Percentiles rank a stretch among this genome's conserved stretches.
Conservation (phyloP, 768 basidiomycete species). For the Tulasnella sp. region DNA sequence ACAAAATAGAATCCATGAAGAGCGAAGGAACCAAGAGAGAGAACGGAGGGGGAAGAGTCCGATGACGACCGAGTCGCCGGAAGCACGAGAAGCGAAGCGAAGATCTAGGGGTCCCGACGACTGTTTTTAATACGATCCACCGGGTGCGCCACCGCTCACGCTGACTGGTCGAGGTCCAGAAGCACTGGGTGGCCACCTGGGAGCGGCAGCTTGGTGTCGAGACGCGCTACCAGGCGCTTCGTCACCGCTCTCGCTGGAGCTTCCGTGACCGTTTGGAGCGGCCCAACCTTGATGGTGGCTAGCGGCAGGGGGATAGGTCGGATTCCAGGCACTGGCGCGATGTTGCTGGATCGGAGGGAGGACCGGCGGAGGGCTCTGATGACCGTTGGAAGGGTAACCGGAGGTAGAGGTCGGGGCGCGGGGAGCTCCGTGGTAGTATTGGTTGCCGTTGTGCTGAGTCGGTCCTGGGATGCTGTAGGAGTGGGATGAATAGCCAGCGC, state of each 20-base stretch:
- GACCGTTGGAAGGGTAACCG: conserved; percentile 11
- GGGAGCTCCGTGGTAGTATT: conserved; percentile 1
- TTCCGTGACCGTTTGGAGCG: too few relatives aligned
- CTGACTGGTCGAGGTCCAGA: background rate
- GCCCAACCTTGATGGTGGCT: conserved; percentile 3
- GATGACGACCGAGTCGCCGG: background rate
- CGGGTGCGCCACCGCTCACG: background rate
- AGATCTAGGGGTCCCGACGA: background rate
- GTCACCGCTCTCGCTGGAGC: background rate
- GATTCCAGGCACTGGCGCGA: conserved; percentile 10
- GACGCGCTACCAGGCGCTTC: background rate
- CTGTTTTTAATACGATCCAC: background rate
- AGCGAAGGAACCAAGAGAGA: background rate
- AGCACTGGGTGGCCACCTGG: background rate
- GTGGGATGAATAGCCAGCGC: background rate
- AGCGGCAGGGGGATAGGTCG: background rate
- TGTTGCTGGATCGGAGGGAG: conserved; percentile 16
- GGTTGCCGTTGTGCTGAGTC: background rate
- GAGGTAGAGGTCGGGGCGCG: background rate
- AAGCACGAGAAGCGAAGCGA: background rate
- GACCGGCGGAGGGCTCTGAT: conserved; percentile 23
- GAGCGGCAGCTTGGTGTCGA: background rate
- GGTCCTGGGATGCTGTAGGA: background rate
- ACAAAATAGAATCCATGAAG: background rate
- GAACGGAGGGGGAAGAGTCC: background rate